Percentiles rank a stretch among this genome's conserved stretches.
phyloP scores from a whole-genome alignment of 2,329 filamentous ascomycete species.

The Escovopsis sp. region DNA sequence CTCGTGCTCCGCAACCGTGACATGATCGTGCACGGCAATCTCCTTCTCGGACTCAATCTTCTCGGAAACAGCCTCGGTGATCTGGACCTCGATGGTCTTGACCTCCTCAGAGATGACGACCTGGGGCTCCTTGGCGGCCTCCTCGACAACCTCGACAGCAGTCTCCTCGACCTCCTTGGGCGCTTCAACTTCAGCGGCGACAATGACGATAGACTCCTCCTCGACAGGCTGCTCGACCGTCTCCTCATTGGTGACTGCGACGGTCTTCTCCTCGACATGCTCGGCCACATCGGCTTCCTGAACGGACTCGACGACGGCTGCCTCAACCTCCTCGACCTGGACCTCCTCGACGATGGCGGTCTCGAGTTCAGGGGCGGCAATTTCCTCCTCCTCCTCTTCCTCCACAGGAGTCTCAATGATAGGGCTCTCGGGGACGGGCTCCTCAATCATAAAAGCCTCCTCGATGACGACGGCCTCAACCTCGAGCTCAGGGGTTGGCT shows the following conservation, averaged over 20 bases:
- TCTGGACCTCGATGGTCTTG: background rate
- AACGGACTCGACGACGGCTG: conserved; percentile 6
- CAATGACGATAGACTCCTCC: background rate
- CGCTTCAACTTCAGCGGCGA: background rate
- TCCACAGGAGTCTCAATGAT: conserved; percentile 5
- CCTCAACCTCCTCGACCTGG: conserved; percentile 5
- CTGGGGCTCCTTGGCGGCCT: background rate
- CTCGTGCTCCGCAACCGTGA: background rate
- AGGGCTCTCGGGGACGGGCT: conserved; percentile 4
- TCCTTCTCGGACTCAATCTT: conserved; percentile 1
- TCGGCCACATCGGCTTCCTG: conserved; percentile 6
- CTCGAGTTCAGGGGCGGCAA: background rate
- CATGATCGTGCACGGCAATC: background rate
- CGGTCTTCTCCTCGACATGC: background rate
- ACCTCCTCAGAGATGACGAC: background rate
- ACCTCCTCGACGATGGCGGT: background rate
- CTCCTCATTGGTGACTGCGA: background rate
- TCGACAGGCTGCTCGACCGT: background rate
- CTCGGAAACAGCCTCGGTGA: background rate
- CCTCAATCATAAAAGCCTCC: background rate
- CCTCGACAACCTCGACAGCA: background rate
- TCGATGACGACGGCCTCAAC: background rate
- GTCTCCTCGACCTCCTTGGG: background rate
- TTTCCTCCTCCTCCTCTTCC: background rate
- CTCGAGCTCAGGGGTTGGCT: background rate